Conservation (phyloP, 2,329 filamentous ascomycete species). For the Aureobasidium sp. region DNA sequence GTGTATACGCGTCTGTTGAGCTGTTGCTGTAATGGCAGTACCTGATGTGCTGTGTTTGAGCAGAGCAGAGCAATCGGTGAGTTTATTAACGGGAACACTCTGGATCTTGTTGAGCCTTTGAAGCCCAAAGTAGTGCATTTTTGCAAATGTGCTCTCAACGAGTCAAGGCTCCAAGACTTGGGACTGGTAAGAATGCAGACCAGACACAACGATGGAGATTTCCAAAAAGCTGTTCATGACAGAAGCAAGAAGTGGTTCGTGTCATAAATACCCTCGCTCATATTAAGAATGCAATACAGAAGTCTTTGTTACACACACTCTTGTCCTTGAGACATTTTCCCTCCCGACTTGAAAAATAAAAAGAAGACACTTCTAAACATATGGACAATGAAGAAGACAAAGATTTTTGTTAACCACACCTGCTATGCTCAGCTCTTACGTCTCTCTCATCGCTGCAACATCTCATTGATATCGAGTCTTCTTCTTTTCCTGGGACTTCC, state of each 20-base stretch:
- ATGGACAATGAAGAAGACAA: neutral
- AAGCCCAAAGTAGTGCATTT: neutral
- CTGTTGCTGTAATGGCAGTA: neutral
- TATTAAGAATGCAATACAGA: neutral
- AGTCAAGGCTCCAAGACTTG: neutral
- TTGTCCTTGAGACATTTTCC: neutral
- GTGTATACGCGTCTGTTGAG: neutral
- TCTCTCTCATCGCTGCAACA: constrained; percentile 23
- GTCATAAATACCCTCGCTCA: neutral
- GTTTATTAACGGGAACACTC: too few relatives aligned
- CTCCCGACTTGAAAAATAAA: too few relatives aligned
- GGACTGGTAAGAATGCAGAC: too few relatives aligned
- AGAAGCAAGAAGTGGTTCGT: too few relatives aligned
- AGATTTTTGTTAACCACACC: neutral
- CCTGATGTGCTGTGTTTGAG: neutral
- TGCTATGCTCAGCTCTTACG: neutral
- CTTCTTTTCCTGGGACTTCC: constrained; percentile 23
- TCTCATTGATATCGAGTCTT: constrained; percentile 28
- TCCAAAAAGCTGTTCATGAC: too few relatives aligned
- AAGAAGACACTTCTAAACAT: neutral
- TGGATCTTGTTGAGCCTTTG: neutral
- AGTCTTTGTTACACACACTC: neutral
- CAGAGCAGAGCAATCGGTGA: neutral
- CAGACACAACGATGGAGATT: too few relatives aligned
- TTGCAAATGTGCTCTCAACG: too few relatives aligned